Evolutionary conservation across 148 eudicot genomes (phyloP), one percentile per base, ranked within the genome.

Genomic region (Agrostemma githago): DNA sequence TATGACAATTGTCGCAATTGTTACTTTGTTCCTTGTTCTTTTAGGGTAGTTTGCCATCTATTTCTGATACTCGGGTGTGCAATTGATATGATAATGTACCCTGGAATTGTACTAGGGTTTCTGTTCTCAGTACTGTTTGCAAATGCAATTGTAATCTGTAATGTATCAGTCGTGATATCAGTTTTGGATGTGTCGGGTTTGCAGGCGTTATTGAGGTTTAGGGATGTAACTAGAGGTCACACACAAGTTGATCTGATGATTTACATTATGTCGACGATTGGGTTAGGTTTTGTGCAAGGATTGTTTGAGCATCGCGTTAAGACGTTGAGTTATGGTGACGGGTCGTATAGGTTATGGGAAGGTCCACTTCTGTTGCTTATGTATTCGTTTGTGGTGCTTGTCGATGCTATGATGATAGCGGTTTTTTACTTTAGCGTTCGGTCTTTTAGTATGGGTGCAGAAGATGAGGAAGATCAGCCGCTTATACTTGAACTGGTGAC

Each of bases 291-390:
- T 74, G 89, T 89, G 70, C 93, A 92, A 76, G 97, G 90, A 3
- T 84, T 92, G 76, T 95, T 95, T 84, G 98, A 95, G 88, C 93
- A 92, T 82, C 79, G 97, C 71, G 97, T 92, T 76, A 92, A 90
- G 83, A 90, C 85, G 0, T 51, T 92, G 69, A 90, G 98, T 77
- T 88, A 95, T 73, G 96, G 92, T 62, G 98, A 91, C 64, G 96
- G 88, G 54, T 85, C 92, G n/a, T 89, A 88, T 10, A 80, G 96
- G 77, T 8, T 90, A 68, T 95, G 98, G 98, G 96, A 95, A 90
- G 93, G 96, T 42, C 97, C 97, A 0, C 86, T 95, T 74, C 77
- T 92, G 92, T 96, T 95, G 34, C 70, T 92, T 42, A 86, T 95
- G 96, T 90, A 92, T 78, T 89, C 97, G 21, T 87, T 95, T 73